Base-by-base conservation (phyloP, 1,139 yeast genomes). In the Lodderomyces margitis region DNA sequence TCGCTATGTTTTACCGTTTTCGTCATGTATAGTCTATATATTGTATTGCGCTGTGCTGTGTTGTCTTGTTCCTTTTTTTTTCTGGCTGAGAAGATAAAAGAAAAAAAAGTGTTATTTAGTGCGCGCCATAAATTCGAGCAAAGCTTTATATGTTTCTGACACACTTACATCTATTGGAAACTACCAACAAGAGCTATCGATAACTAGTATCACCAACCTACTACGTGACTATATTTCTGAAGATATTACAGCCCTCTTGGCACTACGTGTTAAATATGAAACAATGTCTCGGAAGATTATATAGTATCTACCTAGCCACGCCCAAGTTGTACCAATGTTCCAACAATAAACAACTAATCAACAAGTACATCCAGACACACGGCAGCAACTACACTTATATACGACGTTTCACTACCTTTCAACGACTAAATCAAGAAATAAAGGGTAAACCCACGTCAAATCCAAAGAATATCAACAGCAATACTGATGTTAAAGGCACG, bases 271-370 rank as follows among this genome's bases (percentile, higher is more conserved):
- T 32, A 14, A 21, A 14, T 12, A 33, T 33, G 36, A 33, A 33
- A 33, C 36, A 33, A 33, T 33, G 36, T 21, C 24, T 33, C 15
- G 36, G 25, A 21, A 33, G 36, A 19, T 33, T 33, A 16, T 33
- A 33, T 33, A 33, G 14, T 23, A 33, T 33, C n/a, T 33, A 33
- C 25, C 8, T 33, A 14, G 25, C 12, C n/a, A 20, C 36, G 3
- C n/a, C 36, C 5, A 20, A 15, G 24, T 21, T 33, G 12, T 33
- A 21, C 16, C 32, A 28, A 28, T 28, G 32, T 28, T 28, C 5
- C 19, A 28, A 17, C 32, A 28, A 28, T 28, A 28, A 15, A 19
- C 36, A 33, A 33, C 25, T 33, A 10, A 33, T 14, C 36, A 11
- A 33, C 17, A 21, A 19, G 19, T 20, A 21, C 17, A 8, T 20